phyloP scores from a whole-genome alignment of 1,139 yeast species.

The Debaryomycetaceae sp. region DNA sequence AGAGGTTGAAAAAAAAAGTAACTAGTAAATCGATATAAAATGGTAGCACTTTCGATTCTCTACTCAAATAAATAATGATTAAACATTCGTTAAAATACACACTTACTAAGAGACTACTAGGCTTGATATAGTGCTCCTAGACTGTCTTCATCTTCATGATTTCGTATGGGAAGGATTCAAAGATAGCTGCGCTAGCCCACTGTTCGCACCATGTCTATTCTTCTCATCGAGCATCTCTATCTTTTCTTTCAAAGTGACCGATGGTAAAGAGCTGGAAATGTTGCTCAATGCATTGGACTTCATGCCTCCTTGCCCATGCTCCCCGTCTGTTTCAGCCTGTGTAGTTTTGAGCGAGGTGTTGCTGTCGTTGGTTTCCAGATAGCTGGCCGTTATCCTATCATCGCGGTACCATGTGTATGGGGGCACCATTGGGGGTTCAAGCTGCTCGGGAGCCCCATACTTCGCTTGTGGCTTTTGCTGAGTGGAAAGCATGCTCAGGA shows the following conservation, averaged over 20 bases:
- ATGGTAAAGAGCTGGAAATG: conserved; percentile 14
- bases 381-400: neutral
- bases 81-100: neutral
- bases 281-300: conserved; percentile 5
- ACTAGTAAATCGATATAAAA: too few species aligned
- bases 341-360: conserved; percentile 27
- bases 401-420: neutral
- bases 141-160: too few species aligned
- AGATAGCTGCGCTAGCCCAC: neutral
- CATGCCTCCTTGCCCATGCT: conserved; percentile 12
- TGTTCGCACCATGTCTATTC: neutral
- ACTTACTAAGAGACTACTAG: neutral
- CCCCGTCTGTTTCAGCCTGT: conserved; percentile 30
- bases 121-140: too few species aligned
- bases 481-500: conserved; percentile 29
- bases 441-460: neutral
- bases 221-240: conserved; percentile 18
- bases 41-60: too few species aligned
- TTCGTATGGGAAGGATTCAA: too few species aligned
- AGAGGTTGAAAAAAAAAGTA: too few species aligned
- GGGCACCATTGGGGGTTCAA: neutral
- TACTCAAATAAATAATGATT: too few species aligned
- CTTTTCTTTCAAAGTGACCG: conserved; percentile 29
- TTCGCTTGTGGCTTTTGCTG: conserved; percentile 10
- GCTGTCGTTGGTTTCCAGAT: conserved; percentile 12